A percentile compares a stretch with the other conserved stretches of the same genome.
phyloP scores from a whole-genome alignment of 2,329 filamentous ascomycete genomes.

The Fusarium zealandicum region DNA sequence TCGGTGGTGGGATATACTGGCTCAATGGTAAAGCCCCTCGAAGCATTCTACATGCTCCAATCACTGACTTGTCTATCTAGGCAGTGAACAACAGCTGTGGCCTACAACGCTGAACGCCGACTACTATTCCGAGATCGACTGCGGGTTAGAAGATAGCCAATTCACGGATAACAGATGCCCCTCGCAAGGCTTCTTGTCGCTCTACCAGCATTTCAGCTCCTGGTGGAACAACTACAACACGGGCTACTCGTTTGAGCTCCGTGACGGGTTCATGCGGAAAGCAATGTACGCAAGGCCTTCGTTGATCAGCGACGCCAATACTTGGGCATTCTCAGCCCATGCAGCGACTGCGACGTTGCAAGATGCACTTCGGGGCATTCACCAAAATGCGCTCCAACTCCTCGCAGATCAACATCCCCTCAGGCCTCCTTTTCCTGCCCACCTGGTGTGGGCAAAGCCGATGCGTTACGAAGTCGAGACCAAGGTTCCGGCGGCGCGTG shows the following conservation, averaged over 20 bases:
- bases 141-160: not conserved
- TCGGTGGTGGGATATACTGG: conserved; percentile 15
- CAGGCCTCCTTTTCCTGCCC: not conserved
- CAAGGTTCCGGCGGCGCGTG: conserved; percentile 1
- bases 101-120: not conserved
- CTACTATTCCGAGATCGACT: not conserved
- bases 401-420: not conserved
- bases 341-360: conserved; percentile 7
- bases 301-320: not conserved
- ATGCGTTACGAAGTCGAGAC: not conserved
- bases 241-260: conserved; percentile 1
- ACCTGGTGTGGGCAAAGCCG: not conserved
- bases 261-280: conserved; percentile 11
- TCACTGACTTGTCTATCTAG: not conserved
- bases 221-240: conserved; percentile 11
- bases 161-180: not conserved
- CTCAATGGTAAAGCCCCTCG: conserved; percentile 8
- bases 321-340: conserved; percentile 14
- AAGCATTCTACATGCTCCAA: not conserved
- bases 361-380: not conserved
- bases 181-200: not conserved
- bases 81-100: conserved; percentile 1
- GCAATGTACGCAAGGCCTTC: conserved; percentile 1
- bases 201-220: conserved; percentile 2
- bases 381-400: not conserved